These are phyloP conservation scores for Rhodotorula glutinis DNA, from an alignment of 1,284 basidiomycete species.

Conservation along the genomic window DNA sequence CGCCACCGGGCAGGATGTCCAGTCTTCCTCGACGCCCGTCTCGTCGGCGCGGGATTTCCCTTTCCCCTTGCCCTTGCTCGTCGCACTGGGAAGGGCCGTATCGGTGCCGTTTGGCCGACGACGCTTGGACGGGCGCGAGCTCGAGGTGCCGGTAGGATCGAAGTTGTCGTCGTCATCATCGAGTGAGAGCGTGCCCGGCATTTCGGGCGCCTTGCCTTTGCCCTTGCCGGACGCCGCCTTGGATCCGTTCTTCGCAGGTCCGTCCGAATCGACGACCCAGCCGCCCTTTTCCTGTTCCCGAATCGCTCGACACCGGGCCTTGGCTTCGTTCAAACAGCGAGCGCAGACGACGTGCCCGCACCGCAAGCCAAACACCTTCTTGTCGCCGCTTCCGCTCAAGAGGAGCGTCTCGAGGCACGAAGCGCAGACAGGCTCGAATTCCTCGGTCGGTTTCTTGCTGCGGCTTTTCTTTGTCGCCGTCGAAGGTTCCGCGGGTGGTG, in stretches of 20 bases:
- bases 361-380: slow-evolving; percentile 17
- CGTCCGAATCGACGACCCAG: slow-evolving; percentile 4
- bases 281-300: slow-evolving; percentile 13
- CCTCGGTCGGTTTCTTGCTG: slow-evolving; percentile 5
- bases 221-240: slow-evolving; percentile 4
- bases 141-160: background rate
- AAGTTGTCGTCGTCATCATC: slow-evolving; percentile 13
- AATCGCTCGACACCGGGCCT: slow-evolving; percentile 16
- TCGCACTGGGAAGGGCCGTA: background rate
- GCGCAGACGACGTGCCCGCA: slow-evolving; percentile 39
- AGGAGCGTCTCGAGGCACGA: slow-evolving; percentile 25
- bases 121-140: background rate
- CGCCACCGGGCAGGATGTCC: slow-evolving; percentile 34
- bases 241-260: background rate
- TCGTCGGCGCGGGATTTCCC: slow-evolving; percentile 18
- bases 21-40: slow-evolving; percentile 31
- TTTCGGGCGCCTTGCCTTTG: slow-evolving; percentile 3
- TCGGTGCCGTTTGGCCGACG: background rate
- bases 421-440: slow-evolving; percentile 30
- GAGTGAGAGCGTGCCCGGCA: background rate
- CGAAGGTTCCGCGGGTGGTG: background rate
- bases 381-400: slow-evolving; percentile 16
- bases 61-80: slow-evolving; percentile 16
- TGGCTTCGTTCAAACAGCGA: slow-evolving; percentile 22
- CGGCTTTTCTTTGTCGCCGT: slow-evolving; percentile 1